A percentile compares a stretch with the other conserved stretches of the same genome.
Conservation (phyloP, 495 filamentous ascomycete genomes). For the Wilcoxina mikolae region DNA sequence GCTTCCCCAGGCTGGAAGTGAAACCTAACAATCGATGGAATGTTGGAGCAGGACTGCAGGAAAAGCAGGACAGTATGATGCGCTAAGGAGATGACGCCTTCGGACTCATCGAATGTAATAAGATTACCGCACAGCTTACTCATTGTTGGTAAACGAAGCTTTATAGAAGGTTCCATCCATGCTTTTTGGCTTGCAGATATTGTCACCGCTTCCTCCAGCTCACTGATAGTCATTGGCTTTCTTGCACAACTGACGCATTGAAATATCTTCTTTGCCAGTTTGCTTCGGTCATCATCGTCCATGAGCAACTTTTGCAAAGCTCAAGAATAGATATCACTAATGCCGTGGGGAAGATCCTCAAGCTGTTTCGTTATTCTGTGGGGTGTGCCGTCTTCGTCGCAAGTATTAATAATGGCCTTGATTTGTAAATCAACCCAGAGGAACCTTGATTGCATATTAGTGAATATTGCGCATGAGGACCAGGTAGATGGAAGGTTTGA, state of each 20-base stretch:
- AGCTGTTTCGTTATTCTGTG: slow-evolving; percentile 23
- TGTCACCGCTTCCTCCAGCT: slow-evolving; percentile 14
- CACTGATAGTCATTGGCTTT: slow-evolving; percentile 10
- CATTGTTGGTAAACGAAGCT: neutral
- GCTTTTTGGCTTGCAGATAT: slow-evolving; percentile 2
- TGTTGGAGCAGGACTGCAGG: slow-evolving; percentile 8
- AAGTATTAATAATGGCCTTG: slow-evolving; percentile 27
- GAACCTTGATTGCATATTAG: slow-evolving; percentile 27
- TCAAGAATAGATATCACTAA: neutral
- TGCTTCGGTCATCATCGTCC: slow-evolving; percentile 9
- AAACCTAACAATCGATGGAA: neutral
- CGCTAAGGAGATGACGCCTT: slow-evolving; percentile 24
- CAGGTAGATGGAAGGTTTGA: neutral
- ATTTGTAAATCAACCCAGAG: slow-evolving; percentile 34
- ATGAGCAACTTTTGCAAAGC: neutral
- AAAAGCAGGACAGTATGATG: slow-evolving; percentile 35
- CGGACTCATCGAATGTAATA: slow-evolving; percentile 3
- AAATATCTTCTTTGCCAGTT: slow-evolving; percentile 4
- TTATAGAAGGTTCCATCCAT: slow-evolving; percentile 10
- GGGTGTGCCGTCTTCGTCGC: slow-evolving; percentile 12
- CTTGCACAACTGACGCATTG: slow-evolving; percentile 10
- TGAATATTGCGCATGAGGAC: neutral
- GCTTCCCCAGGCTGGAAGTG: neutral
- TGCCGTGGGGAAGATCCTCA: neutral
- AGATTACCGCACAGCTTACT: slow-evolving; percentile 7